These are phyloP conservation scores for Hypholoma fasciculare DNA, from an alignment of 768 basidiomycete genomes.

Conservation along the genomic window DNA sequence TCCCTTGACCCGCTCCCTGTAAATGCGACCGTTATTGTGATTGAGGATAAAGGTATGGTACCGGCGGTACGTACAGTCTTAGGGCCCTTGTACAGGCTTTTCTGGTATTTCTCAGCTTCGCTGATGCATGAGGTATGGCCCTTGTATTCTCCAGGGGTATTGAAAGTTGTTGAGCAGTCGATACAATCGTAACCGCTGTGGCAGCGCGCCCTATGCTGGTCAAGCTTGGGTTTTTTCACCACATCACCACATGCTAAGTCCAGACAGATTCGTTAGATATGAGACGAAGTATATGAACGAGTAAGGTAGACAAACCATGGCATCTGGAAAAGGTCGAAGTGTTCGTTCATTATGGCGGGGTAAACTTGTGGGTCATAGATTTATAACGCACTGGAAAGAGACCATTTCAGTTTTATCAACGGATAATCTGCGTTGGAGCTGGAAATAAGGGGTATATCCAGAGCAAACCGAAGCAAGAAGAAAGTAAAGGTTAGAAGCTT, in stretches of 20 bases:
- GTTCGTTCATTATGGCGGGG: neutral
- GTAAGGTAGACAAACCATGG: slow-evolving; percentile 50
- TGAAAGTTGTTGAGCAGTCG: slow-evolving; percentile 87
- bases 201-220: slow-evolving; percentile 69
- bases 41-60: neutral
- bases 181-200: slow-evolving; percentile 75
- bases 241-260: slow-evolving; percentile 74
- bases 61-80: slow-evolving; percentile 44
- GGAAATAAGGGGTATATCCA: neutral
- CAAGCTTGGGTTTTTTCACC: slow-evolving; percentile 92
- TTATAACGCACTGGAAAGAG: slow-evolving; percentile 28
- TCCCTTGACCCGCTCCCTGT: neutral
- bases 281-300: neutral
- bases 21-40: neutral
- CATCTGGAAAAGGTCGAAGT: slow-evolving; percentile 46
- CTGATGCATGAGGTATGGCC: slow-evolving; percentile 81
- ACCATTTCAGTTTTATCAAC: slow-evolving; percentile 22
- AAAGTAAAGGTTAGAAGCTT: too few relatives aligned
- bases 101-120: slow-evolving; percentile 95
- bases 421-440: neutral
- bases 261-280: neutral
- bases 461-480: neutral
- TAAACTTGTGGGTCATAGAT: neutral
- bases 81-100: slow-evolving; percentile 78
- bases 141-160: slow-evolving; percentile 76